Conservation (phyloP, 2,329 filamentous ascomycete genomes). For the Cladosporium sp. region DNA sequence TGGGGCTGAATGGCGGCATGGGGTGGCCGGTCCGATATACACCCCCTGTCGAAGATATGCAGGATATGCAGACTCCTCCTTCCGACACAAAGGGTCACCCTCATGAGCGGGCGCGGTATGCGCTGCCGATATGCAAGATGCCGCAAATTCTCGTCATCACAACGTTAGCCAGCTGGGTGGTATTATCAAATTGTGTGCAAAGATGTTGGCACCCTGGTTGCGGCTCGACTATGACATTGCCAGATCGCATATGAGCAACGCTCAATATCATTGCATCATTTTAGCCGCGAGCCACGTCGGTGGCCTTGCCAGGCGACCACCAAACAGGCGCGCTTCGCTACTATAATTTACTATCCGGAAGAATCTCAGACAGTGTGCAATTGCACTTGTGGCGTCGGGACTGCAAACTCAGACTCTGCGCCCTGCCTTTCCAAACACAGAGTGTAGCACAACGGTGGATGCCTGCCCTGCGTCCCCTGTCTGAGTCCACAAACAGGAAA, state of each 20-base stretch:
- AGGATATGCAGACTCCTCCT: slow-evolving; percentile 11
- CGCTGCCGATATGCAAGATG: neutral
- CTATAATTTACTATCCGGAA: neutral
- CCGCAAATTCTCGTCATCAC: slow-evolving; percentile 6
- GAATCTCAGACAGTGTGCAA: neutral
- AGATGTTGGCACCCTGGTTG: slow-evolving; percentile 10
- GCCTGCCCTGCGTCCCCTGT: slow-evolving; percentile 9
- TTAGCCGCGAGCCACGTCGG: neutral
- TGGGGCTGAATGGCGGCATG: slow-evolving; percentile 5
- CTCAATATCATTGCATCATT: slow-evolving; percentile 14
- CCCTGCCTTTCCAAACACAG: neutral
- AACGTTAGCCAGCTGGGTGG: neutral
- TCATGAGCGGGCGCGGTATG: neutral
- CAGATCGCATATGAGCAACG: slow-evolving; percentile 4
- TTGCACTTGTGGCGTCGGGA: neutral
- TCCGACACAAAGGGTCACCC: slow-evolving; percentile 4
- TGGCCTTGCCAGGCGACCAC: neutral
- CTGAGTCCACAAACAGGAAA: neutral
- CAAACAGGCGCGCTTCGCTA: neutral
- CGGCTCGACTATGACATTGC: neutral
- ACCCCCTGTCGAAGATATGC: slow-evolving; percentile 12
- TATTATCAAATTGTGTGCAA: slow-evolving; percentile 5
- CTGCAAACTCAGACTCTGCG: slow-evolving; percentile 4
- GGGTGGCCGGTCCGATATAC: slow-evolving; percentile 10
- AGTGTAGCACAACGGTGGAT: neutral